Evolutionary conservation across 805 yeast species (phyloP).

Genomic region (Wickerhamomyces rabaulensis): DNA sequence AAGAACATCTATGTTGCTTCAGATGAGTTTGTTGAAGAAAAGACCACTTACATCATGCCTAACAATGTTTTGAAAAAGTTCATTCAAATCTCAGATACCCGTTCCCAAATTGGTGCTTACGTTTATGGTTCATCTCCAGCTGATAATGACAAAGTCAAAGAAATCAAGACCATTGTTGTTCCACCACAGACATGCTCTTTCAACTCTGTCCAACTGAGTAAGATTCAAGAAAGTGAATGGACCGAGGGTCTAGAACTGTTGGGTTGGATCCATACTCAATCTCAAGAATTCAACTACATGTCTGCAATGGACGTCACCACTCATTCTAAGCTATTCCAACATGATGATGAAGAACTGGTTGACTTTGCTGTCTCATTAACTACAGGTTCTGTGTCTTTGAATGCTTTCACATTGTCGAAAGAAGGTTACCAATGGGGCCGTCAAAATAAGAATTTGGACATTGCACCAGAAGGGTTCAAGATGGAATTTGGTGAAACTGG

Average conservation of each 20-base stretch:
- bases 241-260: constrained; percentile 64
- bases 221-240: constrained; percentile 47
- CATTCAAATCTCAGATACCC: constrained; percentile 72
- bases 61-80: constrained; percentile 73
- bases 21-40: constrained; percentile 55
- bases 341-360: constrained; percentile 34
- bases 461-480: constrained; percentile 64
- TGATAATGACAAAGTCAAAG: constrained; percentile 71
- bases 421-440: constrained; percentile 80
- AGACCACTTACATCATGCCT: constrained; percentile 73
- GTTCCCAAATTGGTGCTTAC: constrained; percentile 78
- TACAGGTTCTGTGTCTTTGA: constrained; percentile 78
- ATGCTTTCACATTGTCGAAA: constrained; percentile 55
- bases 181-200: constrained; percentile 85
- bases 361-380: constrained; percentile 66
- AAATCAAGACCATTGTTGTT: constrained; percentile 65
- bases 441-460: constrained; percentile 45
- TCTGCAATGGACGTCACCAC: constrained; percentile 67
- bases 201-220: constrained; percentile 38
- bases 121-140: constrained; percentile 75
- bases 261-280: constrained; percentile 94
- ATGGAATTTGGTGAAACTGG: constrained; percentile 52
- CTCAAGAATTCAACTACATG: constrained; percentile 57
- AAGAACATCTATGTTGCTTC: constrained; percentile 70
- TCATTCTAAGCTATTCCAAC: constrained; percentile 36